Conservation (phyloP, 768 basidiomycete species). For the Pleurotus sapidus region DNA sequence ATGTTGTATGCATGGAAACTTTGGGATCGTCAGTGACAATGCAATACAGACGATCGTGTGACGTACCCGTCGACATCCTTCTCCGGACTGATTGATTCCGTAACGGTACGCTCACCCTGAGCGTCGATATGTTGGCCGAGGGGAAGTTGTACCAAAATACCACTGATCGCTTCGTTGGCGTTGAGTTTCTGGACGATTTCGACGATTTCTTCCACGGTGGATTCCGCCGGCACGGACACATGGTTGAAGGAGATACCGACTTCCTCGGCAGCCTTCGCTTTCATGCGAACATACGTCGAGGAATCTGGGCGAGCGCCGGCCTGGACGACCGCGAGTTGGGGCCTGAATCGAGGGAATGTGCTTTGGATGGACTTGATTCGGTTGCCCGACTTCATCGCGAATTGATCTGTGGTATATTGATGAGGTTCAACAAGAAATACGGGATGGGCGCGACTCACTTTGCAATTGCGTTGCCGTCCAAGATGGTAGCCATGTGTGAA, state of each 20-base stretch:
- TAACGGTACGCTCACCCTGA: slow-evolving; percentile 85
- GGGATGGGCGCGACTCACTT: slow-evolving; percentile 49
- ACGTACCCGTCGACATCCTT: slow-evolving; percentile 96
- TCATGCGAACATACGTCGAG: slow-evolving; percentile 93
- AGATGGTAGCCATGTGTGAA: slow-evolving; percentile 41
- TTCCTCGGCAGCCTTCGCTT: slow-evolving; percentile 92
- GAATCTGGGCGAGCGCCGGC: slow-evolving; percentile 93
- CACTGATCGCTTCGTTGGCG: slow-evolving; percentile 75
- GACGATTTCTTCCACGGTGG: slow-evolving; percentile 74
- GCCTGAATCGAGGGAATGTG: slow-evolving; percentile 83
- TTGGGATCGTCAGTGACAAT: slow-evolving; percentile 1
- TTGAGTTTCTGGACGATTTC: slow-evolving; percentile 80
- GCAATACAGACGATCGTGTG: slow-evolving; percentile 2
- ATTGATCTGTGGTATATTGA: slow-evolving; percentile 57
- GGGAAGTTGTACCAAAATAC: slow-evolving; percentile 94
- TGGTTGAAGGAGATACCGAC: slow-evolving; percentile 88
- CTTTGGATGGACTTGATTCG: slow-evolving; percentile 64
- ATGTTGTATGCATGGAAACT: slow-evolving; percentile 99
- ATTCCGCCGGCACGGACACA: slow-evolving; percentile 64
- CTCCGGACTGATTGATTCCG: slow-evolving; percentile 90
- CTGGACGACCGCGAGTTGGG: slow-evolving; percentile 90
- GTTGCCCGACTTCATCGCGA: slow-evolving; percentile 69
- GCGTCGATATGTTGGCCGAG: slow-evolving; percentile 78
- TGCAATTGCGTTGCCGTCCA: slow-evolving; percentile 84
- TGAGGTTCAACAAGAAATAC: slow-evolving; percentile 4